Conservation (phyloP, 345 rosid genomes). For the Angophora floribunda region DNA sequence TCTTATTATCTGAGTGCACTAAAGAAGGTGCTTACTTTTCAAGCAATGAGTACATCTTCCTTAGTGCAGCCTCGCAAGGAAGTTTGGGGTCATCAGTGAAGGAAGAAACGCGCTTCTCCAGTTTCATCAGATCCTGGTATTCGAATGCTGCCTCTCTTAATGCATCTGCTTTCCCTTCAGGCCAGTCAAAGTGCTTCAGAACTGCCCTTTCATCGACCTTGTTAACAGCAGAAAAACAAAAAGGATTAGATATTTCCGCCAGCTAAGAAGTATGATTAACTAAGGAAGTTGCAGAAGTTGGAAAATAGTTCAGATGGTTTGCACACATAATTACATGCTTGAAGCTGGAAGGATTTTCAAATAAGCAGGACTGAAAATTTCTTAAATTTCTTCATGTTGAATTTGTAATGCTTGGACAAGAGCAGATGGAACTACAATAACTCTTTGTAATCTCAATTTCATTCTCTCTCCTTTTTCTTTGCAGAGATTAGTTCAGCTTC, state of each 20-base stretch:
- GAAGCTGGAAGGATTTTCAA: neutral
- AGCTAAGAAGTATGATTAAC: neutral
- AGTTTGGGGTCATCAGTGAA: slow-evolving; percentile 80
- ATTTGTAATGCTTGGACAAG: neutral
- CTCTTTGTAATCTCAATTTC: neutral
- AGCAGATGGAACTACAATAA: neutral
- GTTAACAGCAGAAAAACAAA: neutral
- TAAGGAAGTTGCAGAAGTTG: neutral
- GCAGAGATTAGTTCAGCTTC: neutral
- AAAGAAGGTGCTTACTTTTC: slow-evolving; percentile 59
- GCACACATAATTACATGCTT: neutral
- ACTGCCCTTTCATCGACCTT: slow-evolving; percentile 98
- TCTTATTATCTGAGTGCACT: neutral
- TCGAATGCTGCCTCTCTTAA: slow-evolving; percentile 95
- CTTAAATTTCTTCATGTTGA: neutral
- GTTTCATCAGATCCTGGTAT: slow-evolving; percentile 85
- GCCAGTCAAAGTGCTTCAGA: slow-evolving; percentile 99
- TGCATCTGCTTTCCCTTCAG: slow-evolving; percentile 97
- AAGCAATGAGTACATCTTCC: slow-evolving; percentile 91
- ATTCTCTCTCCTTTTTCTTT: neutral
- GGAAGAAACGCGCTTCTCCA: slow-evolving; percentile 73
- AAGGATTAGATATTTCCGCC: neutral
- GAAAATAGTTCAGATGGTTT: neutral
- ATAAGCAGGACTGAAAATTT: neutral
- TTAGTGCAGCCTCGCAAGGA: slow-evolving; percentile 79